These are phyloP conservation scores for Trypanosoma scelopori DNA, from an alignment of 208 protist species.

Conservation along the genomic window DNA sequence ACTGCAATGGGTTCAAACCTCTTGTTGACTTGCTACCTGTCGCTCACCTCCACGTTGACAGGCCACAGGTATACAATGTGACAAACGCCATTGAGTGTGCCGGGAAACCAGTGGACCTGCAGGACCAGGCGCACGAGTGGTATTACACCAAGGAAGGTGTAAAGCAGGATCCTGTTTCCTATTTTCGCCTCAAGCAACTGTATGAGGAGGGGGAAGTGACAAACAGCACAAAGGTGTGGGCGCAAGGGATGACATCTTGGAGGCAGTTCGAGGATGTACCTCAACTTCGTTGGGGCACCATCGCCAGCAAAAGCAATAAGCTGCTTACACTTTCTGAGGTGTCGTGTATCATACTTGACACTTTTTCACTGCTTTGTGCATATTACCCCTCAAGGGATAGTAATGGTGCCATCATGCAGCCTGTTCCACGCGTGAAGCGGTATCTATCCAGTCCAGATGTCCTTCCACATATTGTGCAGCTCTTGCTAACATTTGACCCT, in stretches of 20 bases:
- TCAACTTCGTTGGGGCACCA: constrained; percentile 93
- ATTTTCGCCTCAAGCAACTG: constrained; percentile 57
- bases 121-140: constrained; percentile 90
- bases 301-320: constrained; percentile 49
- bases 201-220: constrained; percentile 51
- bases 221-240: constrained; percentile 86
- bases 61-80: constrained; percentile 66
- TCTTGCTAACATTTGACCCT: constrained; percentile 93
- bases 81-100: constrained; percentile 85
- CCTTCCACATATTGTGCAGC: constrained; percentile 94
- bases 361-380: constrained; percentile 84
- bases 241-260: constrained; percentile 94
- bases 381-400: constrained; percentile 87
- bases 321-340: constrained; percentile 90
- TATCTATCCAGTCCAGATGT: constrained; percentile 71
- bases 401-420: constrained; percentile 89
- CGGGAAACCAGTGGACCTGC: constrained; percentile 45
- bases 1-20: constrained; percentile 74
- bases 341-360: constrained; percentile 86
- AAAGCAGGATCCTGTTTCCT: constrained; percentile 65
- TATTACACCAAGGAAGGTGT: constrained; percentile 60
- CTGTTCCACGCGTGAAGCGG: constrained; percentile 91
- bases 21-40: constrained; percentile 90
- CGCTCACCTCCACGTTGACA: constrained; percentile 93
- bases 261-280: constrained; percentile 73